Conservation (phyloP, 257 asterid species). For the Ophiorrhiza pumila region DNA sequence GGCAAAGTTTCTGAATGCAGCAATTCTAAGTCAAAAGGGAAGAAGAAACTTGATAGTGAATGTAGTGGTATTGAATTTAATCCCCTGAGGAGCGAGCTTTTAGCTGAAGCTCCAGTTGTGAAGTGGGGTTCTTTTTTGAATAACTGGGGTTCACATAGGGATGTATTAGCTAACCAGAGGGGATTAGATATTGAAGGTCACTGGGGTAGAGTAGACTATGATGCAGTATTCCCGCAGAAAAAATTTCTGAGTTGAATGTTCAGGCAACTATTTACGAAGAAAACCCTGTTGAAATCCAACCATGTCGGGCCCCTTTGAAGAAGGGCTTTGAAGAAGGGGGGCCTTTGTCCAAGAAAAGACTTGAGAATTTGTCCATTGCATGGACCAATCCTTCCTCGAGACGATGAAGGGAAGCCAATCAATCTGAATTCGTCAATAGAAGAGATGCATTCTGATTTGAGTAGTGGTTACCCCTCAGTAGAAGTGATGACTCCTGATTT, state of each 20-base stretch:
- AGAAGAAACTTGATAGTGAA: slow-evolving; percentile 26
- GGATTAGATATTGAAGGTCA: slow-evolving; percentile 85
- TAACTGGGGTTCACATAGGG: slow-evolving; percentile 73
- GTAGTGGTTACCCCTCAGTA: slow-evolving; percentile 16
- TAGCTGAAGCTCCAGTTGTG: slow-evolving; percentile 75
- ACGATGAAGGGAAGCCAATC: slow-evolving; percentile 69
- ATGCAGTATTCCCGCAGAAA: slow-evolving; percentile 86
- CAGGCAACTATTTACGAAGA: slow-evolving; percentile 62
- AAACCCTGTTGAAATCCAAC: slow-evolving; percentile 59
- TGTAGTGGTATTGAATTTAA: slow-evolving; percentile 31
- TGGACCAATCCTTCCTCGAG: slow-evolving; percentile 66
- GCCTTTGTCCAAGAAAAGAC: slow-evolving; percentile 79
- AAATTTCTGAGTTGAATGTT: slow-evolving; percentile 72
- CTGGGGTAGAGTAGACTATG: slow-evolving; percentile 90
- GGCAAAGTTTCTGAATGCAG: slow-evolving; percentile 26
- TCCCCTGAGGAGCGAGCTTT: slow-evolving; percentile 56
- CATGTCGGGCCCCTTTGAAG: slow-evolving; percentile 77
- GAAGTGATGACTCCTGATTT: slow-evolving; percentile 36
- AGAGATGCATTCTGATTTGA: slow-evolving; percentile 21
- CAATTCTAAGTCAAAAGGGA: slow-evolving; percentile 21
- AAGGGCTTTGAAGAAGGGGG: too few relatives aligned
- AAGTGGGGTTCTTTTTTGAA: slow-evolving; percentile 74
- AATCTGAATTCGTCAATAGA: slow-evolving; percentile 27
- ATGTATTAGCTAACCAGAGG: slow-evolving; percentile 73
- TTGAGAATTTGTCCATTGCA: slow-evolving; percentile 80